These are phyloP conservation scores for Dothideomycetidae sp. DNA, from an alignment of 2,329 filamentous ascomycete genomes.

Conservation along the genomic window DNA sequence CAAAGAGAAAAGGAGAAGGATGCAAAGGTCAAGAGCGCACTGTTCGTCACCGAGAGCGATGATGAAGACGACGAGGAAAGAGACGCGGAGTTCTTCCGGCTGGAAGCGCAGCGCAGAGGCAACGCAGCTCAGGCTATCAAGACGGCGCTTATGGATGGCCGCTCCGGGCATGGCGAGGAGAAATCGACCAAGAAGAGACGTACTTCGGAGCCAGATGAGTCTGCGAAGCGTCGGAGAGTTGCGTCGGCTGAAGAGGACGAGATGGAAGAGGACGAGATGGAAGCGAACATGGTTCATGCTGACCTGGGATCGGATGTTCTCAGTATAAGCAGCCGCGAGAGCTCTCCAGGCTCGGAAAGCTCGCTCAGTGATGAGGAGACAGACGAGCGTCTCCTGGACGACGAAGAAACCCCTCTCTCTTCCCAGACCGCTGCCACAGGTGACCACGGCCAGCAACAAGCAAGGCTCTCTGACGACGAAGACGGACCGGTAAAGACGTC, in stretches of 20 bases:
- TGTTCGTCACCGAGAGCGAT: constrained; percentile 71
- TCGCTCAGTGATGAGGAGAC: constrained; percentile 16
- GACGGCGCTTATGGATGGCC: constrained; percentile 31
- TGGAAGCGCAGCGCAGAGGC: constrained; percentile 54
- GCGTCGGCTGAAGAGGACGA: constrained; percentile 12
- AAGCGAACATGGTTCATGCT: too few relatives aligned
- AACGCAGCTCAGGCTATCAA: constrained; percentile 38
- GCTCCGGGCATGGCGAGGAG: constrained; percentile 19
- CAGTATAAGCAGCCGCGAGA: constrained; percentile 10
- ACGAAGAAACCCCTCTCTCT: constrained; percentile 8
- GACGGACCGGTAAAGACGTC: constrained; percentile 7
- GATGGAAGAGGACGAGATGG: constrained; percentile 7
- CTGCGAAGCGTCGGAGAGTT: constrained; percentile 12
- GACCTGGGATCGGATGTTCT: too few relatives aligned
- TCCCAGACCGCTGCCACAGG: constrained; percentile 3
- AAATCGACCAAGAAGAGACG: constrained; percentile 19
- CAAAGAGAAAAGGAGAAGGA: constrained; percentile 63
- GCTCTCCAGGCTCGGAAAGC: constrained; percentile 7
- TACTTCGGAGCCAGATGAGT: constrained; percentile 14
- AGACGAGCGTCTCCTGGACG: neutral
- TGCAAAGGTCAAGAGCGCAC: constrained; percentile 66
- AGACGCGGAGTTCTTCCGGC: constrained; percentile 60
- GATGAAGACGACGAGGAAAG: constrained; percentile 75
- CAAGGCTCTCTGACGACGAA: constrained; percentile 7
- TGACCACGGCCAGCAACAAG: neutral